Evolutionary conservation across 2,329 filamentous ascomycete species (phyloP).

Genomic region (Claviceps sp.): DNA sequence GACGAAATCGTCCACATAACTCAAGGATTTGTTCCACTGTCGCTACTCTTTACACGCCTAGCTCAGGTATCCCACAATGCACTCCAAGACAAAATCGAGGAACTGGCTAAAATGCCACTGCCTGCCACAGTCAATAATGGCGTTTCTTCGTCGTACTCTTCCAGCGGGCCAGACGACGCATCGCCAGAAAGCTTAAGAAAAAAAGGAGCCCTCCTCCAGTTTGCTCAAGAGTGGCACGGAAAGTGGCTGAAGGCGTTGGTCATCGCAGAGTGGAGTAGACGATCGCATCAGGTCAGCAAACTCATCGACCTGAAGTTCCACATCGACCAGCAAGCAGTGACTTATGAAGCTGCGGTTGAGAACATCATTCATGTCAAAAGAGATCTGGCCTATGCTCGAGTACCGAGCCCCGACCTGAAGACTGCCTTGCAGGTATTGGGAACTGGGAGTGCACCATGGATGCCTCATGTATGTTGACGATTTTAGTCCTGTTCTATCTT

Average conservation of each 20-base stretch:
- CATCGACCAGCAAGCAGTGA: conserved; percentile 47
- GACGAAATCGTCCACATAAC: conserved; percentile 59
- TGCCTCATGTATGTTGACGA: conserved; percentile 53
- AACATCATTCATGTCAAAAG: conserved; percentile 60
- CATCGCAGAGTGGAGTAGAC: conserved; percentile 78
- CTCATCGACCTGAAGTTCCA: conserved; percentile 78
- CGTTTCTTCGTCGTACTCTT: conserved; percentile 21
- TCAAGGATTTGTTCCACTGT: conserved; percentile 62
- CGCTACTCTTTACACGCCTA: conserved; percentile 60
- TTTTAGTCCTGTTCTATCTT: neutral
- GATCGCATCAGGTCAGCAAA: conserved; percentile 65
- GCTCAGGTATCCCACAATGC: conserved; percentile 75
- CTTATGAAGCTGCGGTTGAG: conserved; percentile 47
- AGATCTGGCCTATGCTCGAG: conserved; percentile 56
- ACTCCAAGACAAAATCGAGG: conserved; percentile 54
- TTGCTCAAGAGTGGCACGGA: conserved; percentile 65
- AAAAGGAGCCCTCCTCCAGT: conserved; percentile 62
- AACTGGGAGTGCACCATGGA: conserved; percentile 61
- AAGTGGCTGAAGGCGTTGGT: conserved; percentile 91
- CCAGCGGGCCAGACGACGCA: conserved; percentile 35
- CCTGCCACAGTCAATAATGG: conserved; percentile 38
- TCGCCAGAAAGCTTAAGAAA: conserved; percentile 58
- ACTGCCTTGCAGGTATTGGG: conserved; percentile 78
- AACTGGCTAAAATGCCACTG: conserved; percentile 55
- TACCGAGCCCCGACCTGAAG: conserved; percentile 81